Evolutionary conservation across 2,329 filamentous ascomycete genomes (phyloP), one percentile per base, ranked within the genome.

Genomic region (Cladosporium oxysporum): DNA sequence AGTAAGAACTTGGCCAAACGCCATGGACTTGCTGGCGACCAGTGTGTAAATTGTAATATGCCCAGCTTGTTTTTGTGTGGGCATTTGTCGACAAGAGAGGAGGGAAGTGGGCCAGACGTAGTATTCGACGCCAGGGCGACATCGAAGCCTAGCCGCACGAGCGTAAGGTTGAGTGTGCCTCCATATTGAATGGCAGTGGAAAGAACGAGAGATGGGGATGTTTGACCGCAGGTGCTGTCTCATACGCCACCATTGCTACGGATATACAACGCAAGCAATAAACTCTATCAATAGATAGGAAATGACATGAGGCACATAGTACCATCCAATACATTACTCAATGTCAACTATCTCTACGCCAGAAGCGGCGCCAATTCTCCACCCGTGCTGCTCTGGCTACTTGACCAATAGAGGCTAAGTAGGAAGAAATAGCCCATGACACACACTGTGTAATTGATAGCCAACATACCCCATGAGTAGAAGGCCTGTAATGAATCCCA

Each of bases 31-130:
- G 50, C 50, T 33, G 61, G 61, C 14, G 28, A 21, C 26, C 23
- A 55, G n/a, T 63, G 61, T 18, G 26, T 23, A 3, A 28, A 28
- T 4, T 63, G 50, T n/a, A 21, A 47, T 11, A 63, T 63, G 50
- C 61, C 50, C 1, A 53, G 61, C 4, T 10, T 57, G 7, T 57
- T 26, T 26, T 35, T 49, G 8, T 62, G 60, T 14, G 60, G 47
- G 2, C 21, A 62, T 55, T 10, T 62, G 5, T 55, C 55, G 31
- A 58, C 55, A 3, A 55, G 18, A n/a, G 50, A 8, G 50, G 50
- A 18, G 50, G 16, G 12, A 3, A 5, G 23, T 33, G 52, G 18
- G 3, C 6, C 11, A 10, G 52, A 33, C 14, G 10, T 55, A 29
- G 18, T 29, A 1, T 55, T 55, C 18, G 52, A 55, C 2, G 28